Conservation (phyloP, 2,329 filamentous ascomycete species). For the Alternaria burnsii region DNA sequence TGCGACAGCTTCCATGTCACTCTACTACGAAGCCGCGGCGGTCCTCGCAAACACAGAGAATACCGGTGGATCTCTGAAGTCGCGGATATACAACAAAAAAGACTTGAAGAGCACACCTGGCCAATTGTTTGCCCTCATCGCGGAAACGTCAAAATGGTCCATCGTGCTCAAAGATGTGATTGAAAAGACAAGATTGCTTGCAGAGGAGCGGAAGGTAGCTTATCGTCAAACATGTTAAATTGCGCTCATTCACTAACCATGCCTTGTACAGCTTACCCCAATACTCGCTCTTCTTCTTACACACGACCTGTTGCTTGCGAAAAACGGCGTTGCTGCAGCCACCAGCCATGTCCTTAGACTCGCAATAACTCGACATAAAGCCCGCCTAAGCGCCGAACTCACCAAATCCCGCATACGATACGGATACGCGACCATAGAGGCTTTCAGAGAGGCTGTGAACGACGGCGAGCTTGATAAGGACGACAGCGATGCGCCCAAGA, state of each 20-base stretch:
- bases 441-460: slow-evolving; percentile 68
- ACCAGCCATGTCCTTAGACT: slow-evolving; percentile 78
- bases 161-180: slow-evolving; percentile 86
- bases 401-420: slow-evolving; percentile 78
- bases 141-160: slow-evolving; percentile 93
- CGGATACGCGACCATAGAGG: slow-evolving; percentile 72
- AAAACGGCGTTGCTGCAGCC: slow-evolving; percentile 82
- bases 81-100: slow-evolving; percentile 79
- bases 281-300: slow-evolving; percentile 80
- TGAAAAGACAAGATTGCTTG: slow-evolving; percentile 77
- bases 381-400: slow-evolving; percentile 80
- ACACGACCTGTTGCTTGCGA: slow-evolving; percentile 85
- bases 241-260: slow-evolving; percentile 12
- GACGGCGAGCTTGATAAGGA: slow-evolving; percentile 42
- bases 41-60: slow-evolving; percentile 71
- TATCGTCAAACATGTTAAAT: not conserved
- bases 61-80: slow-evolving; percentile 85
- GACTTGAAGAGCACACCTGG: slow-evolving; percentile 78
- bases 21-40: slow-evolving; percentile 90
- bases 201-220: slow-evolving; percentile 81
- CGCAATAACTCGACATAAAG: slow-evolving; percentile 81
- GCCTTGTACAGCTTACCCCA: slow-evolving; percentile 72
- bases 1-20: slow-evolving; percentile 71
- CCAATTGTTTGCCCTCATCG: slow-evolving; percentile 86
- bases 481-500: slow-evolving; percentile 54